A percentile compares a stretch with the other conserved stretches of the same genome.
phyloP scores from a whole-genome alignment of 768 basidiomycete species.

The Boletus rubroflammeus region DNA sequence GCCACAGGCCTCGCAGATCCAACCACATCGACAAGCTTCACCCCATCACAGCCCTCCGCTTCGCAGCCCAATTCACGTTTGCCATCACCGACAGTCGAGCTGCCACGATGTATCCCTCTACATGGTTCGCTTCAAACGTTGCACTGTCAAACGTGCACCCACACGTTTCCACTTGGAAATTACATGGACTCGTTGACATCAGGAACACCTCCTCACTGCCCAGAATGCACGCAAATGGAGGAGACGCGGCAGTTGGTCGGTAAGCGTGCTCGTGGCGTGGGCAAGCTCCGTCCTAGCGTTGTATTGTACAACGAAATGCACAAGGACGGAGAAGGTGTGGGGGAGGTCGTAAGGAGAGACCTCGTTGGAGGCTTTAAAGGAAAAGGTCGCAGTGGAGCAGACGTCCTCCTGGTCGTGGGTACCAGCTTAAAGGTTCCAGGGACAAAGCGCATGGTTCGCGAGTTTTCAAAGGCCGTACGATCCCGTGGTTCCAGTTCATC shows the following conservation, averaged over 20 bases:
- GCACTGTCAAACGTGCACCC: conserved; percentile 78
- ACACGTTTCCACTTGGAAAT: conserved; percentile 61
- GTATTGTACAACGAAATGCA: conserved; percentile 90
- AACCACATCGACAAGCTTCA: conserved; percentile 9
- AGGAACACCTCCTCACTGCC: conserved; percentile 72
- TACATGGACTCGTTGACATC: conserved; percentile 56
- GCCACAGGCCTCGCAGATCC: conserved; percentile 13
- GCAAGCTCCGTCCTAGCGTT: conserved; percentile 79
- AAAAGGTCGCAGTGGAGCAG: conserved; percentile 69
- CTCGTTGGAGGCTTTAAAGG: conserved; percentile 66
- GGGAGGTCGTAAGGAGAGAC: conserved; percentile 78
- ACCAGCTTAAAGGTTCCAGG: conserved; percentile 88
- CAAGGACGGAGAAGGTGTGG: conserved; percentile 83
- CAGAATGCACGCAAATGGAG: conserved; percentile 70
- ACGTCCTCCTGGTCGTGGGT: conserved; percentile 84
- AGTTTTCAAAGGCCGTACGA: conserved; percentile 76
- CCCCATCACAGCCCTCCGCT: conserved; percentile 12
- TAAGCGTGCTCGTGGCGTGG: conserved; percentile 77
- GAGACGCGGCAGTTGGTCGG: conserved; percentile 67
- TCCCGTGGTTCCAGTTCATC: conserved; percentile 41
- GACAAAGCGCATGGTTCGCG: conserved; percentile 86
- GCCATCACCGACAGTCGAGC: conserved; percentile 51
- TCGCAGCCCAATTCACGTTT: conserved; percentile 36
- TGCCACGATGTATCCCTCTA: conserved; percentile 82
- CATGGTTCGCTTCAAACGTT: conserved; percentile 81